Evolutionary conservation across 2,329 filamentous ascomycete genomes (phyloP), one percentile per base, ranked within the genome.

Genomic region (Fusarium poae): DNA sequence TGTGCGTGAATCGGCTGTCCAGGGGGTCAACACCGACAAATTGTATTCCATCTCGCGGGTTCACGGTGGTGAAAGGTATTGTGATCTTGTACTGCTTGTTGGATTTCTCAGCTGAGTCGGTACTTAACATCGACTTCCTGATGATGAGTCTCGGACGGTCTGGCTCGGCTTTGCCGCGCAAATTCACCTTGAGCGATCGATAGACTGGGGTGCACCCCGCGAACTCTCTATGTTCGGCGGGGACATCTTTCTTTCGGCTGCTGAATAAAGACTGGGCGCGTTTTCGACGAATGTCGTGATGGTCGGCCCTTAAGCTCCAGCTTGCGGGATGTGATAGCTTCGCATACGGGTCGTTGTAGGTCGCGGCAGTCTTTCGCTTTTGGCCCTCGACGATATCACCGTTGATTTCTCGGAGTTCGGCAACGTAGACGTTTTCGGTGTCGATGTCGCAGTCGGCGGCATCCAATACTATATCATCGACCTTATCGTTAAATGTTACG

Each of bases 1-100:
- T 90, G 81, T 99, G 95, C 0, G 96, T 94, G 77, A 94, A 99
- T 65, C 94, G 88, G 57, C 85, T 84, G 77, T 97, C 95, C 51
- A 90, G 88, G 58, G 90, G 89, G 44, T 93, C 89, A 37, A 96
- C 87, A 6, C 96, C 94, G 18, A 97, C 92, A 79, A 97, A 99
- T 64, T 97, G 94, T 60, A 98, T 79, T 23, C 93, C 95, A 77
- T 99, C 96, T 45, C 93, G 87, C 51, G 94, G 90, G 71, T 88
- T 88, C 51, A 88, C 88, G 34, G 93, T 88, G 23, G 85, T 83
- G 75, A 97, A 99, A 34, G 96, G 92, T 58, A 97, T 91, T 46
- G 82, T 82, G 39, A 89, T 81, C 68, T 79, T 79, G 69, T 77
- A 83, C 49, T 86, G 85, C 69, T 78, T 80, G 58, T 81, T 81